Evolutionary conservation across 2,329 filamentous ascomycete genomes (phyloP).

Genomic region (Lecanosticta acicola): DNA sequence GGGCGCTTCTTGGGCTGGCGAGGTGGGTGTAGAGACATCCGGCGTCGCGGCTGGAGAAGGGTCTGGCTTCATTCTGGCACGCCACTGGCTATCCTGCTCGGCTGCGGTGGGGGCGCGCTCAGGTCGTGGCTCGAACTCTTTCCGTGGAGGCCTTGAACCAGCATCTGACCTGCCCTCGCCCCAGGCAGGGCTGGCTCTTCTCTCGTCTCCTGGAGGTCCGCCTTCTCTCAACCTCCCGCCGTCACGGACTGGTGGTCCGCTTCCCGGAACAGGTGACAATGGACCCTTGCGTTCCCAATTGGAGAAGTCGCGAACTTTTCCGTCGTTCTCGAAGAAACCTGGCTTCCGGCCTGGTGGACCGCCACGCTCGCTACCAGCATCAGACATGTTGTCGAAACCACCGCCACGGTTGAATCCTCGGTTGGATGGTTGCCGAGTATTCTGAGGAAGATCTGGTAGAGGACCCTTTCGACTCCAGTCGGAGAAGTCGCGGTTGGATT

Average conservation of each 20-base stretch:
- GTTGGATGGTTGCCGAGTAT: constrained; percentile 38
- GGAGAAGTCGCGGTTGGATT: constrained; percentile 65
- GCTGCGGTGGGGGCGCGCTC: constrained; percentile 78
- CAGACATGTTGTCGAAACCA: constrained; percentile 37
- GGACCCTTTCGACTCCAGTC: constrained; percentile 95
- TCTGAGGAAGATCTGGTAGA: constrained; percentile 64
- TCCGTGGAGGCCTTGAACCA: constrained; percentile 71
- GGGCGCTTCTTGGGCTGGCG: constrained; percentile 59
- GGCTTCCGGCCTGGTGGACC: constrained; percentile 55
- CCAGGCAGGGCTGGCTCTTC: constrained; percentile 64
- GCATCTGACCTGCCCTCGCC: constrained; percentile 63
- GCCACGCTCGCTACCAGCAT: constrained; percentile 50
- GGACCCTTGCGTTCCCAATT: constrained; percentile 97
- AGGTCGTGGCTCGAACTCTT: constrained; percentile 67
- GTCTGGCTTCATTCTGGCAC: constrained; percentile 85
- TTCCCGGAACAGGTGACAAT: constrained; percentile 61
- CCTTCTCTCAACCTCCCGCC: constrained; percentile 57
- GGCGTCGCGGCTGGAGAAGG: constrained; percentile 59
- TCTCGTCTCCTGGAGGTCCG: constrained; percentile 48
- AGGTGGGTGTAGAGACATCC: constrained; percentile 69
- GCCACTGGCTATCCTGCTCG: constrained; percentile 91
- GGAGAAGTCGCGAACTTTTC: constrained; percentile 71
- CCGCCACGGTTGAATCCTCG: constrained; percentile 39
- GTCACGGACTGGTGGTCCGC: constrained; percentile 43
- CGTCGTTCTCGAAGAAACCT: constrained; percentile 62